Conservation (phyloP, 1,284 basidiomycete genomes). For the Polyporus tsugae region DNA sequence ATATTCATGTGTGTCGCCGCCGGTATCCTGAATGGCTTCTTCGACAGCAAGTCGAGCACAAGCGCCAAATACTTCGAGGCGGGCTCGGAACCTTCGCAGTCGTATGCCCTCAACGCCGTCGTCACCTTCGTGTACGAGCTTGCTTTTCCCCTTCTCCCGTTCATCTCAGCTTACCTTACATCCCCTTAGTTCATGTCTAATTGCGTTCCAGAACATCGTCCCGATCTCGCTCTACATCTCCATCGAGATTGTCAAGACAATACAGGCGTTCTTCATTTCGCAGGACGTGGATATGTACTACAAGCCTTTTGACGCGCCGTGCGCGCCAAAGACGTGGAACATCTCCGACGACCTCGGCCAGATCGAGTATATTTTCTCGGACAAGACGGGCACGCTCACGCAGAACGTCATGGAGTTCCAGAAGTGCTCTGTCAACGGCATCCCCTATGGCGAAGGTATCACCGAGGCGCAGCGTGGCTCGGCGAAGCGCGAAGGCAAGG, state of each 20-base stretch:
- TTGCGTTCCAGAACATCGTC: conserved; percentile 98
- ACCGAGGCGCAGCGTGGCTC: conserved; percentile 96
- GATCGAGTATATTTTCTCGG: conserved; percentile 97
- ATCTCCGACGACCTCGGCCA: conserved; percentile 98
- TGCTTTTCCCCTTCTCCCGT: not conserved
- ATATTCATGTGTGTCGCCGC: conserved; percentile 80
- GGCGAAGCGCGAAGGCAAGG: conserved; percentile 82
- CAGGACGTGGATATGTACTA: conserved; percentile 99
- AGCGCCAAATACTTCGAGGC: conserved; percentile 81
- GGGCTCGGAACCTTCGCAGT: conserved; percentile 68
- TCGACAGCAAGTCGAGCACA: conserved; percentile 68
- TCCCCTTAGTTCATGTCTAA: conserved; percentile 76
- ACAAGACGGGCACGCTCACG: conserved; percentile 97
- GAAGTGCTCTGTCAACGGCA: conserved; percentile 89
- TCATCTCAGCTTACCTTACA: conserved; percentile 5
- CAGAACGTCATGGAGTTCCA: conserved; percentile 99
- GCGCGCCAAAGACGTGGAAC: conserved; percentile 97
- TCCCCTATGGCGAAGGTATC: conserved; percentile 91
- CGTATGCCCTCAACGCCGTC: conserved; percentile 78
- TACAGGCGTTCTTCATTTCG: conserved; percentile 97
- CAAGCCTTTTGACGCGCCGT: conserved; percentile 84
- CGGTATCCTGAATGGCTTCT: conserved; percentile 80
- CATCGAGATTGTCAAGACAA: conserved; percentile 97
- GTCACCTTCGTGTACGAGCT: conserved; percentile 88
- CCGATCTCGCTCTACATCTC: conserved; percentile 98